Evolutionary conservation across 495 filamentous ascomycete genomes (phyloP).

Genomic region (Apodospora peruviana): DNA sequence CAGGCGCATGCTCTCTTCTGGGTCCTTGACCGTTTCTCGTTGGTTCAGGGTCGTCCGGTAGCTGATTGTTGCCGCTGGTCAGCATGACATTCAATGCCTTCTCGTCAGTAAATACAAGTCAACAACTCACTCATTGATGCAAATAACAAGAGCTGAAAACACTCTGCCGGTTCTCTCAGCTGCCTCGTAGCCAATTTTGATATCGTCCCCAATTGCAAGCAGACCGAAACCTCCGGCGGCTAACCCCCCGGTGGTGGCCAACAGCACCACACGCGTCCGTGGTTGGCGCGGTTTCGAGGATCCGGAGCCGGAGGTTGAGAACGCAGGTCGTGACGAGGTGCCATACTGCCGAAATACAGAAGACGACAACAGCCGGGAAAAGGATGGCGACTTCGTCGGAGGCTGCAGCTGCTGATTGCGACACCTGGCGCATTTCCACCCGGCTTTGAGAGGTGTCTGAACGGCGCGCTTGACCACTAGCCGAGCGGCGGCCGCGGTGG

Average conservation of each 20-base stretch:
- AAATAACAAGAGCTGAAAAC: slow-evolving; percentile 65
- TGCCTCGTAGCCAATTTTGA: slow-evolving; percentile 68
- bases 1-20: slow-evolving; percentile 56
- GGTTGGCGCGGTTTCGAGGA: slow-evolving; percentile 7
- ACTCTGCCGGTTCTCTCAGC: slow-evolving; percentile 74
- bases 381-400: slow-evolving; percentile 17
- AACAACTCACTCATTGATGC: slow-evolving; percentile 79
- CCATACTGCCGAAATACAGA: slow-evolving; percentile 30
- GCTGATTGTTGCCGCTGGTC: slow-evolving; percentile 37
- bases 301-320: slow-evolving; percentile 1
- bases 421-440: slow-evolving; percentile 40
- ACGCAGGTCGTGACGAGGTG: slow-evolving; percentile 9
- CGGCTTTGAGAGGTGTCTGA: slow-evolving; percentile 12
- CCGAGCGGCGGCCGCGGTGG: neutral
- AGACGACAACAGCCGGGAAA: too few relatives aligned
- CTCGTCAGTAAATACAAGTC: too few relatives aligned
- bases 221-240: slow-evolving; percentile 54
- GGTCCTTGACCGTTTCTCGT: slow-evolving; percentile 50
- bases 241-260: slow-evolving; percentile 37
- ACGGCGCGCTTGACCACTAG: neutral
- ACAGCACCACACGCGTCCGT: slow-evolving; percentile 15
- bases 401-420: slow-evolving; percentile 25
- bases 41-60: slow-evolving; percentile 77
- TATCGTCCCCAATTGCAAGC: slow-evolving; percentile 63
- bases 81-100: slow-evolving; percentile 2